A percentile compares a stretch with the other conserved stretches of the same genome.
These are phyloP conservation scores for Cylindrodendrum hubeiense DNA, from an alignment of 2,329 filamentous ascomycete genomes.

Conservation along the genomic window DNA sequence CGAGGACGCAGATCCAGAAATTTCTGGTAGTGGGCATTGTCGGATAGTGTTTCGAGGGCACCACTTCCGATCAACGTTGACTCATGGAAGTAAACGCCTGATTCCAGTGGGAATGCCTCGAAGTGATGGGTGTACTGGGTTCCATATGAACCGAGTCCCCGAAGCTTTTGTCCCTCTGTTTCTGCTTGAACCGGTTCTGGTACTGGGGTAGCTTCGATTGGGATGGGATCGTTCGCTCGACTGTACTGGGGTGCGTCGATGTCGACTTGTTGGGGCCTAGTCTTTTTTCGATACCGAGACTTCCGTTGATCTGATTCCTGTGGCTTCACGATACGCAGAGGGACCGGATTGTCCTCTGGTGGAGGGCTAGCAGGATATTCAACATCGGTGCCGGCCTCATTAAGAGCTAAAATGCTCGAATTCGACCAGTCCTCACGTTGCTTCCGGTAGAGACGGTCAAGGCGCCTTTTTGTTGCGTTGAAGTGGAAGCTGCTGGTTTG, in stretches of 20 bases:
- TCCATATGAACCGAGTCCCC: constrained; percentile 70
- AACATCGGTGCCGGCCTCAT: constrained; percentile 27
- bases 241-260: constrained; percentile 64
- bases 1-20: constrained; percentile 48
- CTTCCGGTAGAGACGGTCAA: constrained; percentile 67
- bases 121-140: constrained; percentile 73
- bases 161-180: constrained; percentile 50
- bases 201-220: constrained; percentile 15
- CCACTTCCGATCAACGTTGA: constrained; percentile 70
- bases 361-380: constrained; percentile 37
- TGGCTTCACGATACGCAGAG: constrained; percentile 33
- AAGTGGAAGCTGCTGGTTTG: constrained; percentile 56
- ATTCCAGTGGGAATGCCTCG: constrained; percentile 69
- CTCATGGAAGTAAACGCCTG: constrained; percentile 69
- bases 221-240: constrained; percentile 66
- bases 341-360: constrained; percentile 39
- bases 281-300: constrained; percentile 58
- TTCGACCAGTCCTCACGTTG: constrained; percentile 45
- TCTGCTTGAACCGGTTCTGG: constrained; percentile 27
- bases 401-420: constrained; percentile 33
- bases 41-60: constrained; percentile 55
- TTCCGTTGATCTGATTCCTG: constrained; percentile 25
- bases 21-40: constrained; percentile 44
- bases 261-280: constrained; percentile 60
- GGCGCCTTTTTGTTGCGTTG: constrained; percentile 62